These are phyloP conservation scores for Zalaria sp. DNA, from an alignment of 2,329 filamentous ascomycete genomes.

Conservation along the genomic window DNA sequence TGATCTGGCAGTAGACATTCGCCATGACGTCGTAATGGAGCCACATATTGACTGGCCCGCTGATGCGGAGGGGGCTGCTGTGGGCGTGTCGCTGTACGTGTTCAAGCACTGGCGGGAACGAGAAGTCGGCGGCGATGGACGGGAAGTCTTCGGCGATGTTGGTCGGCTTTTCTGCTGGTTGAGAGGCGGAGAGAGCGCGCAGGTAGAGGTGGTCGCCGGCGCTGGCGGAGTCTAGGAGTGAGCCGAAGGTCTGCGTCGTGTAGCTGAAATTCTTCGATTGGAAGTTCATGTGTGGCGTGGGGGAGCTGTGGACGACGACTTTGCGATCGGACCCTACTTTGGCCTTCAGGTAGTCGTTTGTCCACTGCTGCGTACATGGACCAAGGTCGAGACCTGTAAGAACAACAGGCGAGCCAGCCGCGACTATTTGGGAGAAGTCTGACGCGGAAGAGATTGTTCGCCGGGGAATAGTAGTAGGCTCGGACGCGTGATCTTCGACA, in stretches of 20 bases:
- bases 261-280: slow-evolving; percentile 73
- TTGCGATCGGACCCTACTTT: slow-evolving; percentile 47
- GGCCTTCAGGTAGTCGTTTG: slow-evolving; percentile 49
- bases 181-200: slow-evolving; percentile 57
- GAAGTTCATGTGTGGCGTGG: slow-evolving; percentile 60
- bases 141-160: slow-evolving; percentile 60
- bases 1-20: slow-evolving; percentile 70
- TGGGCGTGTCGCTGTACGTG: slow-evolving; percentile 50
- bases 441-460: background rate
- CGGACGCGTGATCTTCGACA: background rate
- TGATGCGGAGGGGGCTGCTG: slow-evolving; percentile 67
- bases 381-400: slow-evolving; percentile 55
- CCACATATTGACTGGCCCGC: slow-evolving; percentile 74
- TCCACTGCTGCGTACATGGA: slow-evolving; percentile 53
- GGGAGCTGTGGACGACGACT: slow-evolving; percentile 62
- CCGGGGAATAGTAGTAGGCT: background rate
- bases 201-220: slow-evolving; percentile 56
- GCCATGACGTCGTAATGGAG: slow-evolving; percentile 86
- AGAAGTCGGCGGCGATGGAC: slow-evolving; percentile 53
- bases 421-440: slow-evolving; percentile 48
- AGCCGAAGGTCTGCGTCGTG: slow-evolving; percentile 49
- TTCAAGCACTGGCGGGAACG: slow-evolving; percentile 46
- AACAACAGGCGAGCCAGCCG: slow-evolving; percentile 46
- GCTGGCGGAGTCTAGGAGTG: slow-evolving; percentile 49
- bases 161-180: slow-evolving; percentile 57